Base-by-base conservation (phyloP, 768 basidiomycete genomes). In the Phanerodontia chrysosporium region DNA sequence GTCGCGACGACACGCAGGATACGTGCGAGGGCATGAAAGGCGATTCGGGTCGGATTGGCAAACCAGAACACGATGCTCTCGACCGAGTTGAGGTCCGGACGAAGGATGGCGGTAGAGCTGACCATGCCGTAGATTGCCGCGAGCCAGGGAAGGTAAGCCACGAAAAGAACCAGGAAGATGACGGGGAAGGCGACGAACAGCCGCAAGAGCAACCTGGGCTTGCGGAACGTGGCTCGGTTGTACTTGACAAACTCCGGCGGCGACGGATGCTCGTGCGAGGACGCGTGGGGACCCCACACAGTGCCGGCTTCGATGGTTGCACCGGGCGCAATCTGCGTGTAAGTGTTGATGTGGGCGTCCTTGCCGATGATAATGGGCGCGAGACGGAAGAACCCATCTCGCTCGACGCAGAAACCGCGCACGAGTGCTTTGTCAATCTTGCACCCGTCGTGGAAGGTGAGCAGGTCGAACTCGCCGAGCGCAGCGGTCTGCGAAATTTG, bases 251-350 rank as follows among this genome's bases (percentile, higher is more conserved):
- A 76, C 2, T 69, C 65, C 24, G 67, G 64, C 0, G 77, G 75
- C 6, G 74, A 72, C 0, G 77, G 74, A 1, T 55, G 46, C 42
- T 79, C 77, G 58, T 73, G 70, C 8, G 77, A 77, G 0, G 76
- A 76, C 21, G 78, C 72, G 56, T 80, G 79, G 8, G 79, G 79
- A 1, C 79, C 79, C 52, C 75, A 79, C 1, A 79, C 78, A 1
- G 70, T 52, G 44, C 69, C 67, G 39, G 71, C 71, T 1, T 72
- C 62, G 46, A 79, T 74, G 28, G 58, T 56, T 4, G 77, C 68
- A 3, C 78, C 79, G 1, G 78, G 78, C 7, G 76, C 66, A 44
- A 80, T 69, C 53, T 72, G 71, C n/a, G 78, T 78, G 59, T 73
- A 78, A 2, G 77, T 75, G 62, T 80, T 80, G 30, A 80, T 62